Evolutionary conservation across 768 basidiomycete genomes (phyloP).

Genomic region (Tephrocybe sp.): DNA sequence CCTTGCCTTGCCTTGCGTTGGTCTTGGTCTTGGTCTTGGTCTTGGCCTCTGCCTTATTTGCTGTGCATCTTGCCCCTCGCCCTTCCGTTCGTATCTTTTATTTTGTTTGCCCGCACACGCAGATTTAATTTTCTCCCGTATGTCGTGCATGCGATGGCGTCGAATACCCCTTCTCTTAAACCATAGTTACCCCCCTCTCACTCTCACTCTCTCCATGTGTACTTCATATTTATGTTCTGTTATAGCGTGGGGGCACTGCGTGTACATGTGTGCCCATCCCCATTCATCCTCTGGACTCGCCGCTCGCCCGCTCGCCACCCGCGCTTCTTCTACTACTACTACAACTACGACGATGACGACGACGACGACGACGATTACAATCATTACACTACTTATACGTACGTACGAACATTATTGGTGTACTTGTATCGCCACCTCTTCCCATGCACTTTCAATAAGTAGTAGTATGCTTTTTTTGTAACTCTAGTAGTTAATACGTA

Average conservation of each 20-base stretch:
- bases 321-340: too few relatives aligned
- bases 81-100: neutral
- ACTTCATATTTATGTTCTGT: neutral
- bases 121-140: slow-evolving; percentile 15
- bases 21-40: too few relatives aligned
- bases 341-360: too few relatives aligned
- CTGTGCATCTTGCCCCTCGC: neutral
- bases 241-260: neutral
- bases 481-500: slow-evolving; percentile 13
- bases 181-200: slow-evolving; percentile 8
- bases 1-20: too few relatives aligned
- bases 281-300: too few relatives aligned
- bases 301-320: too few relatives aligned
- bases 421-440: neutral
- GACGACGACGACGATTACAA: too few relatives aligned
- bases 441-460: slow-evolving; percentile 1
- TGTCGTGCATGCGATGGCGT: slow-evolving; percentile 13
- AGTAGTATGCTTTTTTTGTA: slow-evolving; percentile 14
- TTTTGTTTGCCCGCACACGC: slow-evolving; percentile 14
- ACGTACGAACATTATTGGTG: neutral
- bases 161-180: slow-evolving; percentile 17
- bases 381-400: too few relatives aligned
- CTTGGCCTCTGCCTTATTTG: neutral
- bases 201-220: slow-evolving; percentile 7
- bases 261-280: neutral